These are phyloP conservation scores for Malassezia restricta DNA, from an alignment of 1,284 basidiomycete genomes.

Conservation along the genomic window DNA sequence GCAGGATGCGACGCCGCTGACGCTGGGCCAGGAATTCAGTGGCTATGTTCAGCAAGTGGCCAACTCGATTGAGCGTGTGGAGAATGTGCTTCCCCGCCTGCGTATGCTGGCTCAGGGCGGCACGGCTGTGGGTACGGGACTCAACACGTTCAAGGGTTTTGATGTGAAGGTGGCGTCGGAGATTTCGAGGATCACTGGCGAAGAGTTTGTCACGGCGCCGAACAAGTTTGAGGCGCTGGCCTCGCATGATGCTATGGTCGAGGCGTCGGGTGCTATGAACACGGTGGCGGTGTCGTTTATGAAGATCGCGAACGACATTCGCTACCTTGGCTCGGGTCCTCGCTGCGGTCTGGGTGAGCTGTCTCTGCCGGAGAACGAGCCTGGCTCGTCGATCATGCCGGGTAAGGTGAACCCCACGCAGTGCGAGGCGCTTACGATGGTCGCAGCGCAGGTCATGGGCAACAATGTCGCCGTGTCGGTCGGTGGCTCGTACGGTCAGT, in stretches of 20 bases:
- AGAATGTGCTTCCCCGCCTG: conserved; percentile 71
- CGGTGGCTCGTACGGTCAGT: conserved; percentile 88
- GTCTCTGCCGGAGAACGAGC: conserved; percentile 91
- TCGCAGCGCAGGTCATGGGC: conserved; percentile 94
- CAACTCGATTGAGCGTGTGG: conserved; percentile 77
- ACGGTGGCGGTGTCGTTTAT: conserved; percentile 86
- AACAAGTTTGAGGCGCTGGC: conserved; percentile 99
- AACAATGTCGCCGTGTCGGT: conserved; percentile 89
- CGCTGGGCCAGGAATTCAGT: conserved; percentile 95
- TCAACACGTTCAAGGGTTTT: conserved; percentile 94
- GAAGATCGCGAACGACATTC: conserved; percentile 99
- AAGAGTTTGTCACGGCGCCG: conserved; percentile 86
- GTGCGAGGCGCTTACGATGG: conserved; percentile 94
- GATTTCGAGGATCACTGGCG: conserved; percentile 79
- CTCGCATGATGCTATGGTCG: conserved; percentile 89
- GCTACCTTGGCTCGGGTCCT: conserved; percentile 92
- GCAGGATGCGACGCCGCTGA: conserved; percentile 91
- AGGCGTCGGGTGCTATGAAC: conserved; percentile 91
- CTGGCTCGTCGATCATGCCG: conserved; percentile 98
- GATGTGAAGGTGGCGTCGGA: conserved; percentile 86
- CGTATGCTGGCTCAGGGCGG: conserved; percentile 91
- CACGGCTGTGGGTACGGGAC: conserved; percentile 87
- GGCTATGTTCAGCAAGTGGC: conserved; percentile 92
- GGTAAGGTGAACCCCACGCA: conserved; percentile 99
- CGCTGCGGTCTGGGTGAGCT: conserved; percentile 95